Base-by-base conservation (phyloP, 768 basidiomycete species). In the Lentinula raphanica region DNA sequence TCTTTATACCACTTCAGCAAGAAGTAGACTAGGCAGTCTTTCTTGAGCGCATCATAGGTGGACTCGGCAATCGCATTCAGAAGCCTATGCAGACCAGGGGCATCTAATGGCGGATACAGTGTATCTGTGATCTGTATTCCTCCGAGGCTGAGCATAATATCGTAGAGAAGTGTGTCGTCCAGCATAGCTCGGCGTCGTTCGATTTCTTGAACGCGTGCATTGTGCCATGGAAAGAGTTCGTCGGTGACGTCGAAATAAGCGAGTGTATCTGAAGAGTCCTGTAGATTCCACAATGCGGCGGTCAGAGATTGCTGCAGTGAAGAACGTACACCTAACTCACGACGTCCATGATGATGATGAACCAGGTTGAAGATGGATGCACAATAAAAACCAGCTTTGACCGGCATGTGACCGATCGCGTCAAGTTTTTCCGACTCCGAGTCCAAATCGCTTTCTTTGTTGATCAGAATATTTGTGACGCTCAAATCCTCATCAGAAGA, bases 1-100 rank as follows among this genome's bases (percentile, higher is more conserved):
- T 91, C 88, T 64, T 80, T 76, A 59, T 87, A 83, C 87, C 86
- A 91, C 67, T 89, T 91, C 59, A 94, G 76, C 60, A 94, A 72
- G 66, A 85, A 92, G 71, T 91, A 94, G 1, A 91, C 73, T 44
- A 94, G 73, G 61, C 88, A 90, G 60, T 92, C 86, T 69, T 85
- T 85, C 78, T 93, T 93, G 56, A 93, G 77, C 31, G 73, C 67
- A 69, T 94, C 92, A 61, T 90, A 94, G 3, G 71, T 67, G 0
- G 84, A 88, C 27, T 71, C 62, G 42, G 80, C 76, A 60, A 93
- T 88, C 17, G 81, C 81, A 23, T 78, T 74, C 49, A 93, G 71
- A 3, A 93, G 75, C 11, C 72, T 74, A 48, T 76, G 67, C n/a
- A 94, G 79, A 1, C 77, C 69, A 9, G 72, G 70, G 40, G 75